Evolutionary conservation across 2,329 filamentous ascomycete genomes (phyloP).

Genomic region (Colletotrichum eleusines): DNA sequence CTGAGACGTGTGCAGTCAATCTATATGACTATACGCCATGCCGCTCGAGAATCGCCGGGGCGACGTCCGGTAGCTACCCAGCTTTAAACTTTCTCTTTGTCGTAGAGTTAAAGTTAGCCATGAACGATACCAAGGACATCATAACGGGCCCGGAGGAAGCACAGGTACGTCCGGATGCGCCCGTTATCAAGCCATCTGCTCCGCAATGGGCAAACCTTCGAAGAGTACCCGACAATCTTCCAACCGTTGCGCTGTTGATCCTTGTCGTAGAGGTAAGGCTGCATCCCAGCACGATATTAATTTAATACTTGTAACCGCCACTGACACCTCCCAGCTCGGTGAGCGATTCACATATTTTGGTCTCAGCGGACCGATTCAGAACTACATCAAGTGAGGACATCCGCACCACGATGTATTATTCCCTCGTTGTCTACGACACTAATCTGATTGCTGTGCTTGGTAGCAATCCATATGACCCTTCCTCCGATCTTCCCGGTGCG

Average conservation of each 20-base stretch:
- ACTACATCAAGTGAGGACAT: slow-evolving; percentile 47
- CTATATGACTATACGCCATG: slow-evolving; percentile 24
- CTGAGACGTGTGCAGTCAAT: background rate
- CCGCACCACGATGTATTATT: no score
- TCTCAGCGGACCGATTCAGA: slow-evolving; percentile 49
- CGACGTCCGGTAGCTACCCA: background rate
- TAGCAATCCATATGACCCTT: slow-evolving; percentile 44
- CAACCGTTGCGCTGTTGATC: slow-evolving; percentile 45
- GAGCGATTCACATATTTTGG: slow-evolving; percentile 50
- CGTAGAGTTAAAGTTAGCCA: background rate
- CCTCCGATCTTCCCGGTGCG: slow-evolving; percentile 39
- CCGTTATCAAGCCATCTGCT: background rate
- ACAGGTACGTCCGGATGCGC: slow-evolving; percentile 6
- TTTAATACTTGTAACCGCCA: no score
- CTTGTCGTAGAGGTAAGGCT: slow-evolving; percentile 45
- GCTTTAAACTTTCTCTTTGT: background rate
- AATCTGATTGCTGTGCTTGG: background rate
- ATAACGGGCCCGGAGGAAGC: slow-evolving; percentile 18
- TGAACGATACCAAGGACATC: slow-evolving; percentile 37
- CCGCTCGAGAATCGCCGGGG: background rate
- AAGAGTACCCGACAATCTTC: slow-evolving; percentile 47
- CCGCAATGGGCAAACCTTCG: slow-evolving; percentile 41
- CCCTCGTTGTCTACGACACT: no score
- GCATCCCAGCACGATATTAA: no score
- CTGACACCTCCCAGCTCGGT: slow-evolving; percentile 42